Evolutionary conservation across 2,329 filamentous ascomycete genomes (phyloP), one percentile per base, ranked within the genome.

Genomic region (Fusarium verrucosum): DNA sequence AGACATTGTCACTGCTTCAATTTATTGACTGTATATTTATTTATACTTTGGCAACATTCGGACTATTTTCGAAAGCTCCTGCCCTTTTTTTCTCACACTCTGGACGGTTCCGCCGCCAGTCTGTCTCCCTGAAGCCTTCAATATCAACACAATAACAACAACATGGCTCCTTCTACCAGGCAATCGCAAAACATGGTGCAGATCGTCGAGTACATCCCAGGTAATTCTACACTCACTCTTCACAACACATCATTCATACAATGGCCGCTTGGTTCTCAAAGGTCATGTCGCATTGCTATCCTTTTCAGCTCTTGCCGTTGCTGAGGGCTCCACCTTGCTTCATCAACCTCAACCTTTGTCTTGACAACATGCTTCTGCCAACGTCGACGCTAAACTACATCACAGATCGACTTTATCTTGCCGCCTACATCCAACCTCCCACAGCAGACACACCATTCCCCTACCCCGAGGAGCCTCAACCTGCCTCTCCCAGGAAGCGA

Each of bases 201-300:
- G 81, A 88, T 97, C 72, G 94, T 97, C 75, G 94, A 97, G 82
- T 97, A 97, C 79, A 96, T 97, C 73, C 91, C 93, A 82, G 92
- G 93, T 96, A 84, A 73, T 87, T 49, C 49, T 41, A 26, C 46
- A 33, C 35, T 51, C 26, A n/a, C n/a, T n/a, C n/a, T 42, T 22
- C 33, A 43, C 44, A 23, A 56, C 62, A 47, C 36, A 51, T 16
- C 35, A 61, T 46, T 38, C 35, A 43, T 62, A 25, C 44, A 46
- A 61, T 60, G 50, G 51, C 46, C 32, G 16, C 50, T 62, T 50
- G 59, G 50, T 35, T 49, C 40, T 61, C 36, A 37, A 45, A 41
- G 30, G 53, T 38, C 53, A 71, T 77, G 70, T 75, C 76, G 72
- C 73, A 76, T 73, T 70, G 60, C 70, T 75, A 74, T 70, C 57